Evolutionary conservation across 139 green algal species (phyloP).

Genomic region (Chlamydomonas schloesseri): DNA sequence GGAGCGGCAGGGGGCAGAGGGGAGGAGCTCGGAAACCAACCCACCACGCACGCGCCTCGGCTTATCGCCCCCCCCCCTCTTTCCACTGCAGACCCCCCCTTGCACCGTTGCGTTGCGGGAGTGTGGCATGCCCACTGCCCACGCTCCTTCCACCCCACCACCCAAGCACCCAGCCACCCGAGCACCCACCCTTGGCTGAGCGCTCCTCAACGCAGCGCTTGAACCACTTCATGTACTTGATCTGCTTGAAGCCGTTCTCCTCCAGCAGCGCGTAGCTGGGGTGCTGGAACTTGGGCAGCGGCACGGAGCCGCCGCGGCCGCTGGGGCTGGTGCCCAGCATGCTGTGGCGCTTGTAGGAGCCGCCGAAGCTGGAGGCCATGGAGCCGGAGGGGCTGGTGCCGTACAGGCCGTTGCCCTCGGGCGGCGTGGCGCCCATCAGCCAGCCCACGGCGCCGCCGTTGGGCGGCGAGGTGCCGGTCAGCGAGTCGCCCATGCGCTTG

Average conservation of each 20-base stretch:
- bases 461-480: slow-evolving; percentile 32
- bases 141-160: too few relatives aligned
- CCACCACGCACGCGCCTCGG: too few relatives aligned
- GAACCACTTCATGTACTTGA: slow-evolving; percentile 88
- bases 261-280: slow-evolving; percentile 93
- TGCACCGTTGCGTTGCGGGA: too few relatives aligned
- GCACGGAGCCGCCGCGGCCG: slow-evolving; percentile 43
- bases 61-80: too few relatives aligned
- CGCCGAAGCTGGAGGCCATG: slow-evolving; percentile 33
- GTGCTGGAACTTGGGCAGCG: slow-evolving; percentile 91
- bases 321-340: slow-evolving; percentile 42
- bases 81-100: too few relatives aligned
- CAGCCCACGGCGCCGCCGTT: slow-evolving; percentile 71
- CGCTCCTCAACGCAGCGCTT: slow-evolving; percentile 93
- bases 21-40: too few relatives aligned
- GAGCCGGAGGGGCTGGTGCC: slow-evolving; percentile 56
- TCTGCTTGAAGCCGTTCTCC: slow-evolving; percentile 94
- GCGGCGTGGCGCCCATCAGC: slow-evolving; percentile 85
- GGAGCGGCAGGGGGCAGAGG: too few relatives aligned
- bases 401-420: slow-evolving; percentile 60
- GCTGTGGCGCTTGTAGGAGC: slow-evolving; percentile 21
- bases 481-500: slow-evolving; percentile 18
- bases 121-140: too few relatives aligned
- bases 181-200: slow-evolving; percentile 65
- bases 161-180: too few relatives aligned